Conservation (phyloP, 176 grass and related monocot genomes). For the Oryza coarctata region DNA sequence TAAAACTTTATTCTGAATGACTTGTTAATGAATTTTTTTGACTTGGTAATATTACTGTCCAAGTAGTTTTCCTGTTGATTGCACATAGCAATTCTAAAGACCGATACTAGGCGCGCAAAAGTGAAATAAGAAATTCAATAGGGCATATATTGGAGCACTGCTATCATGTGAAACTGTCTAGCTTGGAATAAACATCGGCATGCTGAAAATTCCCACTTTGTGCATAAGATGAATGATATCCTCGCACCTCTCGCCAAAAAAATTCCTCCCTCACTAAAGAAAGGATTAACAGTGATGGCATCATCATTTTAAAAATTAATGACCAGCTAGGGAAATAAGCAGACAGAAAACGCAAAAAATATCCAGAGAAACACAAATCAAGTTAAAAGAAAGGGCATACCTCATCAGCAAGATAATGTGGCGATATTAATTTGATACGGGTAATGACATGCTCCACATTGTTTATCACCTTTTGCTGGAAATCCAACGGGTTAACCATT, state of each 20-base stretch:
- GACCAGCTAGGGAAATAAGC: background rate
- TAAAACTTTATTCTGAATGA: background rate
- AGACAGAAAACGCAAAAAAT: conserved; percentile 10
- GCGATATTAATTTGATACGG: conserved; percentile 85
- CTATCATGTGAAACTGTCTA: background rate
- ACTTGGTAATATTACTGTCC: no score
- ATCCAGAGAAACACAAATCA: background rate
- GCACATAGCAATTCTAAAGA: background rate
- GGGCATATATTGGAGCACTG: background rate
- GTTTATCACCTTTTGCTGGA: conserved; percentile 88
- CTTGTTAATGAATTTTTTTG: background rate
- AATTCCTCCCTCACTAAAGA: background rate
- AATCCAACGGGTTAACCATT: conserved; percentile 77
- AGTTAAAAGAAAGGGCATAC: conserved; percentile 40
- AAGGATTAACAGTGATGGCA: background rate
- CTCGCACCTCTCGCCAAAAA: no score
- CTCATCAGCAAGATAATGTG: conserved; percentile 88
- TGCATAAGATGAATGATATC: background rate
- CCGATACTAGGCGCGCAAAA: no score
- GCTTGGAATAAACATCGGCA: background rate
- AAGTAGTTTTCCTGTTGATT: background rate
- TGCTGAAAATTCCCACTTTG: background rate
- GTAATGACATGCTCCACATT: conserved; percentile 85
- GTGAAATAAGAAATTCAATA: no score
- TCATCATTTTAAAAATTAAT: background rate